Evolutionary conservation across 805 yeast genomes (phyloP), one percentile per base, ranked within the genome.

Genomic region (Barnettozyma salicaria): DNA sequence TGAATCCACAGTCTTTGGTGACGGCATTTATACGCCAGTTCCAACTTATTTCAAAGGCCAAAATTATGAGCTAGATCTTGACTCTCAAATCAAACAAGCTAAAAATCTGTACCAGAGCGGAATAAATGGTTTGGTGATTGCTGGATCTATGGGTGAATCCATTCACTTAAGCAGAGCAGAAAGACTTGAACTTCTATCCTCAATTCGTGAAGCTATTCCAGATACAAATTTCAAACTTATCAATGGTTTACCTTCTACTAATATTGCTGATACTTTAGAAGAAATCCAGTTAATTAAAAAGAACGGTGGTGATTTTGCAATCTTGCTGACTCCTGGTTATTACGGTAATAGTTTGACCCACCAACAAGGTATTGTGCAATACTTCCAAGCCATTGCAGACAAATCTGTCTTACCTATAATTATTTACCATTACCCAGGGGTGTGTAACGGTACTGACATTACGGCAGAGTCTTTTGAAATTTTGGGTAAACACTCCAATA

Each of bases 141-240:
- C 64, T 8, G 69, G 69, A 1, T 62, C 67, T 5, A 62, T 63
- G 58, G 69, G 69, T 9, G 69, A 64, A 43, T 57, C 64, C 14
- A 45, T 54, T 12, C 64, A 63, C 39, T 45, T 63, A 35, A 56
- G 59, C 5, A 37, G 50, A 19, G 44, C 50, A 12, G 69, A 64
- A 41, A 48, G 68, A 33, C 39, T 45, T n/a, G 36, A 41, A 9
- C 32, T 62, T n/a, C 52, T 63, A 14, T 37, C 43, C n/a, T 42
- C 52, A 2, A 45, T 63, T 13, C 49, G 63, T 28, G 25, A 38
- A 10, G 66, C 60, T 1, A 45, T 60, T 32, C 66, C 64, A 7
- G 60, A 55, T 19, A 44, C 39, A n/a, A 50, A 52, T 2, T 53
- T 63, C 39, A 47, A 49, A 30, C 33, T 61, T 5, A 59, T 64